Conservation (phyloP, 345 rosid species). For the Eucalyptus marginata region DNA sequence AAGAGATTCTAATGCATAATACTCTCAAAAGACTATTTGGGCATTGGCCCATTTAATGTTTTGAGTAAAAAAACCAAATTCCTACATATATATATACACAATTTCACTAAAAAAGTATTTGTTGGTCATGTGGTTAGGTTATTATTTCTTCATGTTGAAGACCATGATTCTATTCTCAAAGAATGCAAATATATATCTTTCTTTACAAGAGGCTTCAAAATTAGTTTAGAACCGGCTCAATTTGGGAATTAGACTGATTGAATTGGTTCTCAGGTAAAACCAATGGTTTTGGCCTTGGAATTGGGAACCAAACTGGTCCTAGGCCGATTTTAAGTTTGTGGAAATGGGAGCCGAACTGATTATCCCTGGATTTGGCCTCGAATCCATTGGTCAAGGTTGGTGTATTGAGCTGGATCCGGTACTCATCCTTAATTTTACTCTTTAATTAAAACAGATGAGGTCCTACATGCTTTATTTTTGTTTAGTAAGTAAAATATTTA, state of each 20-base stretch:
- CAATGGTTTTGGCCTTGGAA: accelerated
- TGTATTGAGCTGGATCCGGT: background rate
- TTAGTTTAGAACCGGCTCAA: background rate
- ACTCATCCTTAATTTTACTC: background rate
- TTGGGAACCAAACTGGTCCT: accelerated
- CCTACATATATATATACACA: background rate
- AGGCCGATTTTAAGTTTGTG: background rate
- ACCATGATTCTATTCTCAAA: background rate
- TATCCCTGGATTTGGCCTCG: background rate
- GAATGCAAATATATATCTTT: background rate
- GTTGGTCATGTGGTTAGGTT: background rate
- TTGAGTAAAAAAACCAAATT: background rate
- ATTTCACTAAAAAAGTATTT: background rate
- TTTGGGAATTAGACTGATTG: accelerated
- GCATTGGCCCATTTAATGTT: background rate
- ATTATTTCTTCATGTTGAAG: background rate
- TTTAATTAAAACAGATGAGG: background rate
- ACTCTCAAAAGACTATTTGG: background rate
- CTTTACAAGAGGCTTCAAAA: background rate
- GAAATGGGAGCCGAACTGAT: background rate
- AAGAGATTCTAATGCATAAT: background rate
- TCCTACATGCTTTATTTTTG: background rate
- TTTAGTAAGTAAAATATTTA: background rate
- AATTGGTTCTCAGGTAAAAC: background rate
- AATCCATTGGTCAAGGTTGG: background rate